A percentile compares a stretch with the other conserved stretches of the same genome.
Evolutionary conservation across 345 rosid genomes (phyloP).

Genomic region (Gossypium arboreum): DNA sequence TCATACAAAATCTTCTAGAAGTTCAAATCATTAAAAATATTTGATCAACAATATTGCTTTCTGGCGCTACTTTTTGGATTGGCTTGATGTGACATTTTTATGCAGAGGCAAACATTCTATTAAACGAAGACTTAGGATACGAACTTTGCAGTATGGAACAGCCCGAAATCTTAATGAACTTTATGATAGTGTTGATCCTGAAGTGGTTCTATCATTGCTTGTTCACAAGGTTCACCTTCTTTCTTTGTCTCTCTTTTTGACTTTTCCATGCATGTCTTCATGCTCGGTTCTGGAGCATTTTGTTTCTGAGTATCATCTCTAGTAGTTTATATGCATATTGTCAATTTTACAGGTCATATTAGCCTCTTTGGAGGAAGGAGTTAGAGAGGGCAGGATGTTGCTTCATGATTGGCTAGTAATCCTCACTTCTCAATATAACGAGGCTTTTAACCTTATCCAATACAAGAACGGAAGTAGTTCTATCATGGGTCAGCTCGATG

Average conservation of each 20-base stretch:
- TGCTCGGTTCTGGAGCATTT: background rate
- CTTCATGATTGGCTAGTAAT: conserved; percentile 99
- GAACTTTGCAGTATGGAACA: conserved; percentile 75
- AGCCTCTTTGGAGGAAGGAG: conserved; percentile 88
- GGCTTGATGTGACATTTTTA: conserved; percentile 23
- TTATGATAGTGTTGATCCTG: conserved; percentile 82
- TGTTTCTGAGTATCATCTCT: background rate
- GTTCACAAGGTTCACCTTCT: conserved; percentile 72
- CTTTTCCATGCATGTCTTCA: background rate
- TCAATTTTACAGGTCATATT: conserved; percentile 55
- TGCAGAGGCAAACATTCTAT: conserved; percentile 68
- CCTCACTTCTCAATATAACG: conserved; percentile 81
- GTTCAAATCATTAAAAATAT: conserved; percentile 6
- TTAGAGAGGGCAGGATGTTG: conserved; percentile 88
- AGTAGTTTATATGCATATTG: background rate
- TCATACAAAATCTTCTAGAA: background rate
- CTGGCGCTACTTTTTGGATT: background rate
- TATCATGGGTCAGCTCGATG: conserved; percentile 61
- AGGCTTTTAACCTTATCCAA: conserved; percentile 60
- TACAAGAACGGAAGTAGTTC: conserved; percentile 58
- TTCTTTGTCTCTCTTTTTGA: background rate
- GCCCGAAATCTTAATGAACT: conserved; percentile 72
- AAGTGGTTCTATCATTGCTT: conserved; percentile 77
- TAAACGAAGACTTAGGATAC: conserved; percentile 79
- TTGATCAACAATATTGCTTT: background rate